A percentile compares a stretch with the other conserved stretches of the same genome.
Conservation (phyloP, 805 yeast species). For the Wickerhamomyces queroliae region DNA sequence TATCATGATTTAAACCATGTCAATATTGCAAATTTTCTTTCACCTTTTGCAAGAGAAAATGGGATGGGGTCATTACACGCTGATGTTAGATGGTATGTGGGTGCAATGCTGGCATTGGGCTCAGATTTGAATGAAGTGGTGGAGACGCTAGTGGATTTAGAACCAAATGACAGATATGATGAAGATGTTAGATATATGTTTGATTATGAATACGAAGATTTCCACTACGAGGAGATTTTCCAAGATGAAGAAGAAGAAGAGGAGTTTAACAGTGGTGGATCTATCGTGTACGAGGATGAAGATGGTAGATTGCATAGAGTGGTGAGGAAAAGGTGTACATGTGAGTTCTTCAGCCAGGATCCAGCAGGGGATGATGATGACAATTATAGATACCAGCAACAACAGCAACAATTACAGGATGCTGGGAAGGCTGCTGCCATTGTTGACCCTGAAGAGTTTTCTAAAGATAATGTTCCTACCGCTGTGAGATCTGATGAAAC, state of each 20-base stretch:
- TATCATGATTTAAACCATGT: conserved; percentile 55
- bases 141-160: conserved; percentile 48
- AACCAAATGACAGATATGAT: conserved; percentile 58
- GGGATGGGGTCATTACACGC: conserved; percentile 55
- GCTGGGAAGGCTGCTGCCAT: neutral
- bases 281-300: conserved; percentile 19
- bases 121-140: conserved; percentile 42
- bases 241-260: conserved; percentile 22
- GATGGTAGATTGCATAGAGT: conserved; percentile 21
- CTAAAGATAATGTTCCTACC: conserved; percentile 13
- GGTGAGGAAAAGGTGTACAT: conserved; percentile 18
- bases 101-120: conserved; percentile 48
- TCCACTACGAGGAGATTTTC: conserved; percentile 25
- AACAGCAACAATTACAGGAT: neutral
- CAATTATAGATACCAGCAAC: conserved; percentile 3
- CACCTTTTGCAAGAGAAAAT: conserved; percentile 59
- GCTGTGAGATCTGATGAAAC: conserved; percentile 30
- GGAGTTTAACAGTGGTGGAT: conserved; percentile 33
- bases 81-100: conserved; percentile 53
- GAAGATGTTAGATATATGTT: conserved; percentile 61
- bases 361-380: conserved; percentile 5
- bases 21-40: conserved; percentile 52
- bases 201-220: conserved; percentile 46
- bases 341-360: conserved; percentile 15
- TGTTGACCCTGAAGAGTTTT: conserved; percentile 3